Evolutionary conservation across 768 basidiomycete genomes (phyloP).

Genomic region (Mycena kentingensis): DNA sequence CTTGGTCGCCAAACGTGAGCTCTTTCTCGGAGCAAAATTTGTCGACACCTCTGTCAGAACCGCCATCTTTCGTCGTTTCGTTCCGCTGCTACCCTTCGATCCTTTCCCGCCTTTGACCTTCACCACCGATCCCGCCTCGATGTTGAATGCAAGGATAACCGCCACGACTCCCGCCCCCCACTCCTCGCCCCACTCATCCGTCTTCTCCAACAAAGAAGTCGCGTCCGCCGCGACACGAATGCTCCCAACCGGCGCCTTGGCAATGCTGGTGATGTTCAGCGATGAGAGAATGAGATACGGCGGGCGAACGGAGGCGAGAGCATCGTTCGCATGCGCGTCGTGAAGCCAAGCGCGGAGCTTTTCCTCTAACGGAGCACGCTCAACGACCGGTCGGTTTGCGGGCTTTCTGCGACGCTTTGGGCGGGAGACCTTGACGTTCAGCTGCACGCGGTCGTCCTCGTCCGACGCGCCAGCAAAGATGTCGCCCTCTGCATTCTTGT

Average conservation of each 20-base stretch:
- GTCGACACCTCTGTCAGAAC: too few relatives aligned
- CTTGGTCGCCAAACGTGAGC: too few relatives aligned
- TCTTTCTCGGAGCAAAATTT: too few relatives aligned
- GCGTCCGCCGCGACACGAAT: slow-evolving; percentile 11
- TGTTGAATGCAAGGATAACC: too few relatives aligned
- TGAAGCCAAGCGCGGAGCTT: slow-evolving; percentile 24
- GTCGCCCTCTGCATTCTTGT: neutral
- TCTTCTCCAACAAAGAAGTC: slow-evolving; percentile 19
- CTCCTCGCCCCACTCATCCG: slow-evolving; percentile 25
- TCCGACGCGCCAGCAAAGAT: slow-evolving; percentile 2
- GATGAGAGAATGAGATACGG: slow-evolving; percentile 24
- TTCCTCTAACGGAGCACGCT: slow-evolving; percentile 17
- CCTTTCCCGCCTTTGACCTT: too few relatives aligned
- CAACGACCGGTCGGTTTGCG: slow-evolving; percentile 13
- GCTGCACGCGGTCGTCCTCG: neutral
- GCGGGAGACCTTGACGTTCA: too few relatives aligned
- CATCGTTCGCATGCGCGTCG: slow-evolving; percentile 8
- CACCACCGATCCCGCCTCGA: too few relatives aligned
- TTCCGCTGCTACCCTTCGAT: too few relatives aligned
- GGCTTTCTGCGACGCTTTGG: neutral
- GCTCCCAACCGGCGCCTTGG: slow-evolving; percentile 8
- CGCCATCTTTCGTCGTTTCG: too few relatives aligned
- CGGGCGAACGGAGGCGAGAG: slow-evolving; percentile 10
- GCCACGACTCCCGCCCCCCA: slow-evolving; percentile 18
- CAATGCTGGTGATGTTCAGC: slow-evolving; percentile 9